These are phyloP conservation scores for Schizosaccharomyces pombe DNA, from an alignment of 805 yeast genomes.

Conservation along the genomic window DNA sequence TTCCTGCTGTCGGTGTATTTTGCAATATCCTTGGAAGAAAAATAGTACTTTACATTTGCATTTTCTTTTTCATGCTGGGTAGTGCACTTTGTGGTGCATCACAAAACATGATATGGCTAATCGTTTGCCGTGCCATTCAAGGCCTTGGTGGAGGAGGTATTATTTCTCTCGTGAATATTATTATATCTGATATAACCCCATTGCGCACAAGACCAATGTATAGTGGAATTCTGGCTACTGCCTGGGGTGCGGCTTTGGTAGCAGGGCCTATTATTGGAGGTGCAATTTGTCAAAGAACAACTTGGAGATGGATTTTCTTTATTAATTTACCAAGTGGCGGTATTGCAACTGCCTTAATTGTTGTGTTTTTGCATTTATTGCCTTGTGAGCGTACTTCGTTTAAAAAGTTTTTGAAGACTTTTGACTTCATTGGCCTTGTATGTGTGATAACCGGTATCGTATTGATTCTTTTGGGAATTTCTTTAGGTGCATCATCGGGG, in stretches of 20 bases:
- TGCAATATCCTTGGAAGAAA: conserved; percentile 30
- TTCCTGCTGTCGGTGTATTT: conserved; percentile 45
- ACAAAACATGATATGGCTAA: conserved; percentile 28
- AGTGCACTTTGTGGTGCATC: conserved; percentile 25
- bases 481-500: conserved; percentile 30
- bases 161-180: conserved; percentile 5
- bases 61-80: conserved; percentile 22
- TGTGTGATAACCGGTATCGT: conserved; percentile 23
- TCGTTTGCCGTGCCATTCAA: conserved; percentile 44
- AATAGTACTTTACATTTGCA: conserved; percentile 20
- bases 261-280: conserved; percentile 46
- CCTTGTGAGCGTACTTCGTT: conserved; percentile 19
- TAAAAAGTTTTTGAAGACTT: conserved; percentile 18
- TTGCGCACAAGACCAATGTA: conserved; percentile 2
- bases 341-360: conserved; percentile 19
- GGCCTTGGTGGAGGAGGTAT: conserved; percentile 59
- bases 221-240: conserved; percentile 2
- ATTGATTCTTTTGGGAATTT: conserved; percentile 24
- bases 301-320: conserved; percentile 66
- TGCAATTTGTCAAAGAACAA: conserved; percentile 29
- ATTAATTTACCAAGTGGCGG: conserved; percentile 49
- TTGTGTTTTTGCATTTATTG: conserved; percentile 26
- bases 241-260: conserved; percentile 6
- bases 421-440: conserved; percentile 29
- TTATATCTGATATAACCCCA: conserved; percentile 4